Conservation (phyloP, 2,329 filamentous ascomycete genomes). For the Penicillium sp. region DNA sequence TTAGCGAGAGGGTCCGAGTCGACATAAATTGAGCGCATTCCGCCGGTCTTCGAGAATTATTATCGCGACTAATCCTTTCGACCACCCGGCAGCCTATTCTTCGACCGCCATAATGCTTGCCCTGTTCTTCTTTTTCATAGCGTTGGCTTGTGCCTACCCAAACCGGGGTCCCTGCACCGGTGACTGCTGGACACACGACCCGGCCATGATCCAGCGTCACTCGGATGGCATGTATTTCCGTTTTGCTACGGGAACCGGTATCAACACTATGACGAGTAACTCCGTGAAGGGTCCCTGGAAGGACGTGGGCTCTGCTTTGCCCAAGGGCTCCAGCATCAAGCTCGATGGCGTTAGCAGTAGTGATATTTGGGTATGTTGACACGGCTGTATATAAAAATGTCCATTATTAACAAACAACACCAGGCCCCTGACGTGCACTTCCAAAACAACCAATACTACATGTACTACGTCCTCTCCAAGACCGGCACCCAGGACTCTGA, state of each 20-base stretch:
- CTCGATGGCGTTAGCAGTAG: constrained; percentile 38
- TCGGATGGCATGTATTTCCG: constrained; percentile 55
- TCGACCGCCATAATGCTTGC: constrained; percentile 19
- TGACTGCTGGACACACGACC: constrained; percentile 47
- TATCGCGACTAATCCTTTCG: neutral
- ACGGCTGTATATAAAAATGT: neutral
- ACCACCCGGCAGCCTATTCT: neutral
- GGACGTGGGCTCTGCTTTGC: constrained; percentile 47
- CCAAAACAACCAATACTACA: constrained; percentile 58
- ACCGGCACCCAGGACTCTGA: constrained; percentile 61
- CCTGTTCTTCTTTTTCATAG: constrained; percentile 23
- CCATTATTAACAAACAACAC: neutral
- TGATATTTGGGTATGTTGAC: constrained; percentile 48
- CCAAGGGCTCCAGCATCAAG: constrained; percentile 44
- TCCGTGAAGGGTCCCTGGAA: constrained; percentile 52
- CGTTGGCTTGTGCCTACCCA: constrained; percentile 29
- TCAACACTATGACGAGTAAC: constrained; percentile 48
- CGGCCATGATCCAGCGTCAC: constrained; percentile 48
- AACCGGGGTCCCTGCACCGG: constrained; percentile 33
- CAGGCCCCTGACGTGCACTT: constrained; percentile 64
- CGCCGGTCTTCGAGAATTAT: neutral
- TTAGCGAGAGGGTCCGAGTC: neutral
- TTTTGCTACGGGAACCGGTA: constrained; percentile 53
- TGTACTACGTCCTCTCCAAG: constrained; percentile 63
- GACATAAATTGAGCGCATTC: constrained; percentile 16